Percentiles rank a stretch among this genome's conserved stretches.
Conservation (phyloP, 495 filamentous ascomycete genomes). For the Chaetomium cochliodes region DNA sequence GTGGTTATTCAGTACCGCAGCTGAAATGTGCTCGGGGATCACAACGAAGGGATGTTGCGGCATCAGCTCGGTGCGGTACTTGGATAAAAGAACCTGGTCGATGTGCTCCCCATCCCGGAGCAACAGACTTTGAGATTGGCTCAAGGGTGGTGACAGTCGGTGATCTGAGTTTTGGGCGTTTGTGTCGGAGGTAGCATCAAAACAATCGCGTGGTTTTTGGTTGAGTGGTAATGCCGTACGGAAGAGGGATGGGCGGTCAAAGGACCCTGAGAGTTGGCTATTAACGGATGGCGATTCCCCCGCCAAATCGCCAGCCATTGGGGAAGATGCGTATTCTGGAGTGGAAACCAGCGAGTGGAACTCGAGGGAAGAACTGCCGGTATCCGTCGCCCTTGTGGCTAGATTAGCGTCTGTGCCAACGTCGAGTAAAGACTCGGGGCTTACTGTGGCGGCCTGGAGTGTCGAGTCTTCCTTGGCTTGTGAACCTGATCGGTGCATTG, state of each 20-base stretch:
- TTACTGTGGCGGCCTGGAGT: constrained; percentile 20
- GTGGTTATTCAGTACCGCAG: constrained; percentile 25
- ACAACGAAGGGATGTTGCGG: constrained; percentile 43
- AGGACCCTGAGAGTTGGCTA: neutral
- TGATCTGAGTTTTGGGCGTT: neutral
- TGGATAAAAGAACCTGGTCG: constrained; percentile 40
- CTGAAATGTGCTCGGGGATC: constrained; percentile 30
- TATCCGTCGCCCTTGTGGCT: neutral
- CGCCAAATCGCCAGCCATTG: neutral
- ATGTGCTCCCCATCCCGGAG: constrained; percentile 13
- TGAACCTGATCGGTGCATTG: constrained; percentile 24
- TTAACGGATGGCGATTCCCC: neutral
- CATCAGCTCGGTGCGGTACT: constrained; percentile 36
- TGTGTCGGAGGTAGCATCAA: neutral
- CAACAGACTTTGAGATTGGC: neutral
- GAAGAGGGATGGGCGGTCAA: neutral
- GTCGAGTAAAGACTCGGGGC: neutral
- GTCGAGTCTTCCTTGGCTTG: constrained; percentile 17
- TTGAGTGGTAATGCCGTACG: neutral
- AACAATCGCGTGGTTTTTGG: neutral
- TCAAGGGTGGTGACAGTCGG: neutral
- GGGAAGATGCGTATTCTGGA: constrained; percentile 19
- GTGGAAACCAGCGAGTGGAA: constrained; percentile 17
- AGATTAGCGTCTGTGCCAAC: neutral
- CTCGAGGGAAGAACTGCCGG: neutral